Percentiles rank a stretch among this genome's conserved stretches.
phyloP scores from a whole-genome alignment of 331 rosid species.

The Cydonia oblonga region DNA sequence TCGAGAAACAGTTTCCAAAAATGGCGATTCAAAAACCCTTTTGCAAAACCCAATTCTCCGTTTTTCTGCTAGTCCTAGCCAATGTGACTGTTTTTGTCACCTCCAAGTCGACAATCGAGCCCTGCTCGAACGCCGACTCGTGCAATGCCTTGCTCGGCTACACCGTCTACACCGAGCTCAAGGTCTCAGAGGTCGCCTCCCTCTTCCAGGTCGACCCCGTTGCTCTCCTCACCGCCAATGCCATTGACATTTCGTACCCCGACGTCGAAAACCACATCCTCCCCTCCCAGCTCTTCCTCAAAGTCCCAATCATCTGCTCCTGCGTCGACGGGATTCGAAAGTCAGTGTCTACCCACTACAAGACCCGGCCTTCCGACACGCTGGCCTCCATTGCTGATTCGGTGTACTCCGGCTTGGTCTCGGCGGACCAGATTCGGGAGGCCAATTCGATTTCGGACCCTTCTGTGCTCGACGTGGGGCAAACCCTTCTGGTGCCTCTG shows the following conservation, averaged over 20 bases:
- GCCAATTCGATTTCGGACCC: conserved; percentile 79
- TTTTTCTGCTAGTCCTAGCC: conserved; percentile 6
- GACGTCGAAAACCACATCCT: conserved; percentile 93
- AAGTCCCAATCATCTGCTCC: conserved; percentile 68
- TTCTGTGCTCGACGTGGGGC: conserved; percentile 71
- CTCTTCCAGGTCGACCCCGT: conserved; percentile 90
- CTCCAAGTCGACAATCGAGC: conserved; percentile 88
- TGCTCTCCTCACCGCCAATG: conserved; percentile 69
- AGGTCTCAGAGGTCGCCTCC: conserved; percentile 85
- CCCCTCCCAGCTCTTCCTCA: conserved; percentile 71
- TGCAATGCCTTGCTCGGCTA: conserved; percentile 84
- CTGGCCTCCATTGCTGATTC: conserved; percentile 68
- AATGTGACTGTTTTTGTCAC: conserved; percentile 26
- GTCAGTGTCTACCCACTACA: conserved; percentile 69
- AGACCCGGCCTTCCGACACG: conserved; percentile 73
- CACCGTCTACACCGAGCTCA: conserved; percentile 88
- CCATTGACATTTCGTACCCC: conserved; percentile 84
- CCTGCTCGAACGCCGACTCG: conserved; percentile 72
- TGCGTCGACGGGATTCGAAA: conserved; percentile 92
- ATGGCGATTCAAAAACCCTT: conserved; percentile 30
- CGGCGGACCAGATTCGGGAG: conserved; percentile 78
- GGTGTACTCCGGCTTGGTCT: conserved; percentile 67
- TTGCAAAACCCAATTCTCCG: background rate
- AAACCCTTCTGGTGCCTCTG: conserved; percentile 69
- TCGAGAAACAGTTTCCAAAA: background rate